Conservation (phyloP, 106 monocot genomes). For the Acorus calamus region DNA sequence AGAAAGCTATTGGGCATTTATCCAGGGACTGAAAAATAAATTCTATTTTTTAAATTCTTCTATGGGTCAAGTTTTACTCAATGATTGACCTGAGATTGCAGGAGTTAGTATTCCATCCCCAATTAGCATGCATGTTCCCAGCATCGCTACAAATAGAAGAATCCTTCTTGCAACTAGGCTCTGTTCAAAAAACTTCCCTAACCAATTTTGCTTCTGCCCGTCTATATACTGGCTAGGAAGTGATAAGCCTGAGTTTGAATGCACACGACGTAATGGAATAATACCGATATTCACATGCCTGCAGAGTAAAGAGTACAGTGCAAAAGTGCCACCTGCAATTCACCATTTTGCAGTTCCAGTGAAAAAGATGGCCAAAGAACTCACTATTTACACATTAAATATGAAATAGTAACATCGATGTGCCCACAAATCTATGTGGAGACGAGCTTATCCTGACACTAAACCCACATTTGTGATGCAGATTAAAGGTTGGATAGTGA, state of each 20-base stretch:
- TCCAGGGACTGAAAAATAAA: no score
- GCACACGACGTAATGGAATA: slow-evolving; percentile 29
- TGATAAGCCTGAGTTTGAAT: background rate
- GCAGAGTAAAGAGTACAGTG: slow-evolving; percentile 72
- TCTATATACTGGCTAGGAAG: background rate
- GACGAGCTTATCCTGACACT: no score
- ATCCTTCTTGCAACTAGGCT: slow-evolving; percentile 40
- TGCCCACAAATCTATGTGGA: no score
- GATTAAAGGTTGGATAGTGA: no score
- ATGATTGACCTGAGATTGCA: slow-evolving; percentile 57
- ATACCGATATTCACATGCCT: slow-evolving; percentile 50
- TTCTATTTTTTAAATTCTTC: no score
- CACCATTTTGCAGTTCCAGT: background rate
- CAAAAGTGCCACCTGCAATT: slow-evolving; percentile 73
- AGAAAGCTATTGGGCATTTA: no score
- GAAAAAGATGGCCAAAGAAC: background rate
- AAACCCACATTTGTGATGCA: no score
- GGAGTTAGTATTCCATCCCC: slow-evolving; percentile 89
- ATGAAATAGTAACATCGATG: no score
- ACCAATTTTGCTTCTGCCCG: slow-evolving; percentile 13
- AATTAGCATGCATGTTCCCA: slow-evolving; percentile 83
- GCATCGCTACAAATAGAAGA: slow-evolving; percentile 52
- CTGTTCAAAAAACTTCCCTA: slow-evolving; percentile 44
- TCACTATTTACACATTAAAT: no score
- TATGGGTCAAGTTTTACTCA: no score